Conservation (phyloP, 2,329 filamentous ascomycete genomes). For the Geosmithia flava region DNA sequence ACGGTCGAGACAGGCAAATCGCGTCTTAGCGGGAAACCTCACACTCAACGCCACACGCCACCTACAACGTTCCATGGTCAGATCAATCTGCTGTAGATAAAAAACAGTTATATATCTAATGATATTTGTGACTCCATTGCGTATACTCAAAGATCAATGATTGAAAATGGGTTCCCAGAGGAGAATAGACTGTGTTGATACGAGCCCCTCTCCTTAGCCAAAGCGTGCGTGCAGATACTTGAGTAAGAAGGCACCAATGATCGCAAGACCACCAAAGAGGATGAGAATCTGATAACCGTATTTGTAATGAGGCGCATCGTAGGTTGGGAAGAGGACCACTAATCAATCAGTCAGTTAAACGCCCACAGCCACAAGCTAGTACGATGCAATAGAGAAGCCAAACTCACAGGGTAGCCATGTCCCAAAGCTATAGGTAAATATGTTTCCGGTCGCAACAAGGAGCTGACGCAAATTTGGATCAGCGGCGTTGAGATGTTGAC, state of each 20-base stretch:
- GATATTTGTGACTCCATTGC: no score
- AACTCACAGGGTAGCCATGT: background rate
- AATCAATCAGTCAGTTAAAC: background rate
- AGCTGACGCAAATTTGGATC: background rate
- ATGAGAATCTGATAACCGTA: constrained; percentile 19
- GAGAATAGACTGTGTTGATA: no score
- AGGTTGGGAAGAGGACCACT: constrained; percentile 16
- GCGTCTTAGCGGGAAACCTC: no score
- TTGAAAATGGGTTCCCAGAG: no score
- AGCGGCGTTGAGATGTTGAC: background rate
- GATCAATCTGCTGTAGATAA: no score
- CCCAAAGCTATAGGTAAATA: background rate
- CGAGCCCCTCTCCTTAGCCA: background rate
- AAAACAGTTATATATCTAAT: no score
- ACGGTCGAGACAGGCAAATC: no score
- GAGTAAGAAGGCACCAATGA: constrained; percentile 5
- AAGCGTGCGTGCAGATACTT: background rate
- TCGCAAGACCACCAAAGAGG: constrained; percentile 15
- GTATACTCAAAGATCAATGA: no score
- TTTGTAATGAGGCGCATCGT: constrained; percentile 19
- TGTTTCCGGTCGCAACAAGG: background rate
- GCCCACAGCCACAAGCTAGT: background rate
- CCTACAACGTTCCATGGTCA: no score
- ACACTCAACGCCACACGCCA: no score
- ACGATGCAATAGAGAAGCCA: background rate